Conservation (phyloP, 352 stramenopile genomes). For the Phytopythium boreale region DNA sequence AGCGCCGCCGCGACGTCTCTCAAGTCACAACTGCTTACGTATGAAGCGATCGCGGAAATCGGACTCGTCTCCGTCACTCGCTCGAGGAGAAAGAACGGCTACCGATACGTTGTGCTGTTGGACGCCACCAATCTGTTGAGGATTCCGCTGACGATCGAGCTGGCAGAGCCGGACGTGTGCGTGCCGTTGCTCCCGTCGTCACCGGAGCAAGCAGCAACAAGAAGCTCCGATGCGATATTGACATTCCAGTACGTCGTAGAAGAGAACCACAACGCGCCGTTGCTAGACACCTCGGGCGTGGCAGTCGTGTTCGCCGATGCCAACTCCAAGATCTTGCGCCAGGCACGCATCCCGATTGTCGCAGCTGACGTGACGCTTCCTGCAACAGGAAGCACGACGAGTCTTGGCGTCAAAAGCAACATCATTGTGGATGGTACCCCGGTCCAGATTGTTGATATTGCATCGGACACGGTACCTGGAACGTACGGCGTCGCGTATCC, state of each 20-base stretch:
- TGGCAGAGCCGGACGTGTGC: slow-evolving; percentile 49
- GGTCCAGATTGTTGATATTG: slow-evolving; percentile 40
- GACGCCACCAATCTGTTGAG: slow-evolving; percentile 38
- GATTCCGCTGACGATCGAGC: slow-evolving; percentile 35
- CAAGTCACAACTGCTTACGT: slow-evolving; percentile 37
- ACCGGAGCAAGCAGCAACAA: slow-evolving; percentile 32
- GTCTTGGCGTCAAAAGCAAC: slow-evolving; percentile 24
- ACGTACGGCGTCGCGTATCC: slow-evolving; percentile 69
- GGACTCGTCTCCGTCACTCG: slow-evolving; percentile 49
- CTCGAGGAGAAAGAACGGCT: slow-evolving; percentile 46
- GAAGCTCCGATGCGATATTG: slow-evolving; percentile 34
- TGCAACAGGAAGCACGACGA: slow-evolving; percentile 12
- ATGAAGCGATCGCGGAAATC: slow-evolving; percentile 37
- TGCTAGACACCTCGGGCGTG: slow-evolving; percentile 26
- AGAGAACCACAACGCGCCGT: slow-evolving; percentile 20
- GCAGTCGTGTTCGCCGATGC: slow-evolving; percentile 24
- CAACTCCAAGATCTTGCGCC: slow-evolving; percentile 25
- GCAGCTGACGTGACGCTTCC: slow-evolving; percentile 34
- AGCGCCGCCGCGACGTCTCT: slow-evolving; percentile 43
- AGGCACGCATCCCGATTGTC: slow-evolving; percentile 28
- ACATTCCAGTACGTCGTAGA: slow-evolving; percentile 62
- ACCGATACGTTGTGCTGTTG: slow-evolving; percentile 58
- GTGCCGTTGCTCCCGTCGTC: slow-evolving; percentile 41
- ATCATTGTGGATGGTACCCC: slow-evolving; percentile 47
- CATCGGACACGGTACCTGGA: slow-evolving; percentile 36